phyloP scores from a whole-genome alignment of 805 yeast genomes.

The Yamadazyma laniorum region DNA sequence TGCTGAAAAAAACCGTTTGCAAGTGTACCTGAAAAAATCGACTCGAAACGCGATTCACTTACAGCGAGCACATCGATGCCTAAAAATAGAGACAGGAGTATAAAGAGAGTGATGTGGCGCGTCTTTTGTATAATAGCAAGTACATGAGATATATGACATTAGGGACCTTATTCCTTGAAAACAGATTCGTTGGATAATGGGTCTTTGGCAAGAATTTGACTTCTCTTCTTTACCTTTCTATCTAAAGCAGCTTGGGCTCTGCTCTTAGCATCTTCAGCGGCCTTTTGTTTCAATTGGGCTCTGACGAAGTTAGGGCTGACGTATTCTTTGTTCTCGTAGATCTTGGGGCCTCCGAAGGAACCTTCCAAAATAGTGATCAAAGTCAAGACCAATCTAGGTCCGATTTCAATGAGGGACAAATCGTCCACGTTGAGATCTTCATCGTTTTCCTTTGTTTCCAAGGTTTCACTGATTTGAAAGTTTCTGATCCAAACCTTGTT shows the following conservation, averaged over 20 bases:
- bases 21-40: too few species aligned
- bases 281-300: slow-evolving; percentile 78
- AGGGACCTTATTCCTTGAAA: slow-evolving; percentile 42
- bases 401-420: slow-evolving; percentile 84
- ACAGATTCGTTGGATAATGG: slow-evolving; percentile 78
- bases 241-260: slow-evolving; percentile 79
- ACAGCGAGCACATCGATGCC: too few species aligned
- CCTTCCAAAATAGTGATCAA: slow-evolving; percentile 91
- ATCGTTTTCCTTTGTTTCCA: slow-evolving; percentile 57
- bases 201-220: slow-evolving; percentile 69
- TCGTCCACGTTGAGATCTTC: slow-evolving; percentile 49
- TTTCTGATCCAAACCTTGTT: slow-evolving; percentile 94
- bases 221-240: slow-evolving; percentile 73
- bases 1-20: too few species aligned
- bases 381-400: slow-evolving; percentile 94
- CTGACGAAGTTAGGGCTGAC: slow-evolving; percentile 95
- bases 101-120: too few species aligned
- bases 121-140: too few species aligned
- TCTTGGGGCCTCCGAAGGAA: slow-evolving; percentile 96
- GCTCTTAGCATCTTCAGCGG: slow-evolving; percentile 73
- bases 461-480: slow-evolving; percentile 77
- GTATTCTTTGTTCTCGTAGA: slow-evolving; percentile 93
- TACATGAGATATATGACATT: neutral
- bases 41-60: too few species aligned
- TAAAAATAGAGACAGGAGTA: too few species aligned